These are phyloP conservation scores for Dalbergia oliveri DNA, from an alignment of 306 rosid species.

Conservation along the genomic window DNA sequence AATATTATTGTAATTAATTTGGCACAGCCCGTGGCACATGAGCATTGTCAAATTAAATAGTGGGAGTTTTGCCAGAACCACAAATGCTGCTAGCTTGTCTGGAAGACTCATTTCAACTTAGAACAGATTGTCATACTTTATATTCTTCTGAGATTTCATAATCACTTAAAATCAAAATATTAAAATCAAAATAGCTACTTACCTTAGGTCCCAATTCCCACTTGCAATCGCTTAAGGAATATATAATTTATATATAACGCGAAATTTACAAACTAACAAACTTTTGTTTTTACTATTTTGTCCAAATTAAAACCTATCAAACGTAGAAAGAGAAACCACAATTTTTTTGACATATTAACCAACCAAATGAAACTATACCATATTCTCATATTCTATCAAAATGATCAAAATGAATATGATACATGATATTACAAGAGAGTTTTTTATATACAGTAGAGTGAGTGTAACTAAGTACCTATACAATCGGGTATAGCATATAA, in stretches of 20 bases:
- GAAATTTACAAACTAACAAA: not conserved
- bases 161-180: not conserved
- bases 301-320: not conserved
- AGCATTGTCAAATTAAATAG: not conserved
- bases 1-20: no score
- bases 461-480: no score
- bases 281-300: not conserved
- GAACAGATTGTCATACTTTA: not conserved
- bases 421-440: no score
- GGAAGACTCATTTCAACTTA: not conserved
- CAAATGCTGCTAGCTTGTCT: not conserved
- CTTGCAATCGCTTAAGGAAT: no score
- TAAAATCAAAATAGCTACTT: not conserved
- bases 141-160: conserved; percentile 8
- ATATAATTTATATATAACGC: not conserved
- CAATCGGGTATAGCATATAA: no score
- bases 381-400: no score
- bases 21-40: conserved; percentile 2
- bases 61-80: not conserved
- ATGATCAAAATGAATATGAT: no score
- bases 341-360: conserved; percentile 13
- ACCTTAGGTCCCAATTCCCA: not conserved
- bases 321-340: not conserved
- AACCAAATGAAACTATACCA: no score
- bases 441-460: no score